Evolutionary conservation across 345 rosid genomes (phyloP), one percentile per base, ranked within the genome.

Genomic region (Dimocarpus longan): DNA sequence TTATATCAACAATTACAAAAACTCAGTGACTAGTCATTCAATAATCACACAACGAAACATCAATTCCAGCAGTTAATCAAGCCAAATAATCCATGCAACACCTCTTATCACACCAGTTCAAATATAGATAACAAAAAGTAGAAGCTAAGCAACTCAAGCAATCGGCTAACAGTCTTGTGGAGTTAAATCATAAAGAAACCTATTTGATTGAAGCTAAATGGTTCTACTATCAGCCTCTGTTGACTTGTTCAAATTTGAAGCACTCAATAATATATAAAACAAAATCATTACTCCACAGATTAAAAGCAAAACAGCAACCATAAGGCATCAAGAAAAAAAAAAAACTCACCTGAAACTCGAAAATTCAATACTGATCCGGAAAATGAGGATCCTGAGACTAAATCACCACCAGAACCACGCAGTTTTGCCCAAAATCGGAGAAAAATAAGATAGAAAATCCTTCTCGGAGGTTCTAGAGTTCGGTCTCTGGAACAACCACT

Each of bases 401-500:
- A 57, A 62, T 69, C 83, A 70, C 10, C 70, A 64, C 8, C 68
- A 28, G 67, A 63, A 57, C 50, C 7, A 75, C 68, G 62, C 54
- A 65, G 18, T 80, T 48, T 70, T 65, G 73, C 80, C 50, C 57
- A 26, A 66, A 50, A 39, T 54, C 73, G 6, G 37, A 32, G 4
- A 2, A 32, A 32, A 32, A 32, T 32, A 32, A 7, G 52, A 46
- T 5, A 46, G 52, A 60, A 66, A 74, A 59, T 44, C 60, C 75
- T 73, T 80, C 80, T 59, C 24, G 86, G 76, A 89, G 78, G 79
- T 84, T 88, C 94, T 83, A 79, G 86, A 85, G 85, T 66, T 70
- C 39, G 75, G 60, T 80, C 82, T 57, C 69, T 67, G 74, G 76
- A 60, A 68, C 73, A 57, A 69, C 79, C 71, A 74, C 79, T 80